A percentile compares a stretch with the other conserved stretches of the same genome.
phyloP scores from a whole-genome alignment of 169 alveolate genomes.

The Eimeria necatrix region DNA sequence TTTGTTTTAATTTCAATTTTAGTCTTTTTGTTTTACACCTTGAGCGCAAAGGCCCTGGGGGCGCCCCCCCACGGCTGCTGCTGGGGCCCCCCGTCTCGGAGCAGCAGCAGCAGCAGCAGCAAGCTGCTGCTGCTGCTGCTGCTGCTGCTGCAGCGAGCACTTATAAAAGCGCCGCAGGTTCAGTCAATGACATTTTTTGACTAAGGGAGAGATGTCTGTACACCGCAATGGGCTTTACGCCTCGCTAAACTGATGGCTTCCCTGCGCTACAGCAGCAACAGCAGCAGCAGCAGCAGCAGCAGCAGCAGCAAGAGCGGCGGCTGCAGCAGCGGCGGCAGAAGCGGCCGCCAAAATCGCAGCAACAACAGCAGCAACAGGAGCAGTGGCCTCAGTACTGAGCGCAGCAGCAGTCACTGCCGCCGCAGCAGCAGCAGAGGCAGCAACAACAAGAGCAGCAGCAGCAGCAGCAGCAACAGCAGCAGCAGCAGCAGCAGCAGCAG shows the following conservation, averaged over 20 bases:
- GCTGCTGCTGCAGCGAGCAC: too few relatives aligned
- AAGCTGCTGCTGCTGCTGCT: too few relatives aligned
- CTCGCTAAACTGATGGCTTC: too few relatives aligned
- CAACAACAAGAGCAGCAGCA: neutral
- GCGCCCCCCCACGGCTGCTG: neutral
- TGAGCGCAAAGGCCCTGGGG: neutral
- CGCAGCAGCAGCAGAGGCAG: neutral
- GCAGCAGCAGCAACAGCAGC: constrained; percentile 21
- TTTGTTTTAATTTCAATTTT: neutral
- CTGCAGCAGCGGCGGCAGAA: neutral
- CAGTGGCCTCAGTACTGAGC: neutral
- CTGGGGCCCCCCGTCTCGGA: too few relatives aligned
- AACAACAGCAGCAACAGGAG: neutral
- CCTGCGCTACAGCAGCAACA: neutral
- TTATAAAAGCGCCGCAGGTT: too few relatives aligned
- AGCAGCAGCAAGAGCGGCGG: neutral
- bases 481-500: constrained; percentile 50
- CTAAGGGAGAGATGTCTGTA: too few relatives aligned
- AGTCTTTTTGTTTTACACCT: neutral
- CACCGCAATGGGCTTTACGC: too few relatives aligned
- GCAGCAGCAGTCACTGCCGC: neutral
- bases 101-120: neutral
- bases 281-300: constrained; percentile 17
- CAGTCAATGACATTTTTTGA: too few relatives aligned
- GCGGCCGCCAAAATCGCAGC: neutral